Evolutionary conservation across 2,329 filamentous ascomycete genomes (phyloP), one percentile per base, ranked within the genome.

Genomic region (Penicillium sp.): DNA sequence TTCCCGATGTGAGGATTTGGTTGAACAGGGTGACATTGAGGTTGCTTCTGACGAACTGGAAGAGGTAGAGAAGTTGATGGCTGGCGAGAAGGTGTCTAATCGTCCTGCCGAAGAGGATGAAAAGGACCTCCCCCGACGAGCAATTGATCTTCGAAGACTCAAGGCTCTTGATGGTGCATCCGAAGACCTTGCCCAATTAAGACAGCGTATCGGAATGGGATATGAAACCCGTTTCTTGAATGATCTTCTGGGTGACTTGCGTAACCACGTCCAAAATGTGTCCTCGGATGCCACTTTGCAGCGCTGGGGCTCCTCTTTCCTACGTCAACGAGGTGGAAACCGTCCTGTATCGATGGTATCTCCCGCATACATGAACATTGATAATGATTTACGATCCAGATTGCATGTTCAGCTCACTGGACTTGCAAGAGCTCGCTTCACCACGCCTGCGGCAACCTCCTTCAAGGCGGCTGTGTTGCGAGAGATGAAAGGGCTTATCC

Each of bases 401-500:
- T 78, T 99, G 3, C 79, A 87, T 54, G 82, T 87, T 2, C 88
- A 87, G 62, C 81, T 99, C 57, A 82, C 84, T 33, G 93, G 95
- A 0, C 78, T 99, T n/a, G 87, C 91, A 61, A 84, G 90, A 49
- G 90, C 92, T 24, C 88, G 88, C 61, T 88, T 95, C 68, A 89
- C 93, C 2, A 87, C 87, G 4, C 85, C 88, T 35, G 95, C 95
- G 21, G 90, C 92, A n/a, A 84, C 88, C 39, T 86, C 88, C 0
- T 98, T 95, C 73, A 86, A 93, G 62, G 92, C 96, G 42, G 84
- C 90, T 0, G 86, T 96, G 13, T 78, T 96, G 60, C 87, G 90
- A 49, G 95, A 99, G 74, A 88, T 98, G 71, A 90, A 93, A 66
- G 87, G 85, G 33, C 80, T 98, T 49, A 93, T 99, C 49, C 85